phyloP scores from a whole-genome alignment of 805 yeast genomes.

The Scheffersomyces amazonensis region DNA sequence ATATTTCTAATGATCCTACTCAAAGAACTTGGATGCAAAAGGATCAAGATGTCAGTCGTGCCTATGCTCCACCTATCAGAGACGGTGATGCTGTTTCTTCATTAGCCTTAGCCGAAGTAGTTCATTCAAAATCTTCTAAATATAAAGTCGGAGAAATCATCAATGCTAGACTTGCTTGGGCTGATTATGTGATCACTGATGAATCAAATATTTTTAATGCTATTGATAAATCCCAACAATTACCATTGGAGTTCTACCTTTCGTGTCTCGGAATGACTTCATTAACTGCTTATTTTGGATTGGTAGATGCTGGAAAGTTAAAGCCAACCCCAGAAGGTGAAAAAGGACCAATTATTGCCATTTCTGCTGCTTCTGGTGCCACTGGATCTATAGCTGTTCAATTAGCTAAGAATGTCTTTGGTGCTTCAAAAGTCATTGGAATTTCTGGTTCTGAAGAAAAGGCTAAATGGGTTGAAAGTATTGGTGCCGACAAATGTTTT shows the following conservation, averaged over 20 bases:
- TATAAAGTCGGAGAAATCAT: constrained; percentile 33
- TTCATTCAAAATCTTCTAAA: constrained; percentile 42
- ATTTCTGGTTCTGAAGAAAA: constrained; percentile 61
- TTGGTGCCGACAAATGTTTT: constrained; percentile 51
- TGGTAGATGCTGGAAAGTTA: constrained; percentile 48
- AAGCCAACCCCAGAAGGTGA: constrained; percentile 16
- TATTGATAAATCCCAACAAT: constrained; percentile 20
- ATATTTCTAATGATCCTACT: constrained; percentile 59
- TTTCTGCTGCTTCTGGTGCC: constrained; percentile 74
- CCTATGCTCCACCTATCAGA: constrained; percentile 36
- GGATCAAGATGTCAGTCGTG: constrained; percentile 23
- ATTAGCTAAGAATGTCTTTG: constrained; percentile 50
- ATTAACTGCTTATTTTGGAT: constrained; percentile 59
- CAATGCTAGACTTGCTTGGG: constrained; percentile 42
- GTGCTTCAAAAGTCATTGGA: constrained; percentile 57
- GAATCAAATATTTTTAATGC: constrained; percentile 23
- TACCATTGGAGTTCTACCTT: constrained; percentile 44
- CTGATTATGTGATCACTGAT: constrained; percentile 40
- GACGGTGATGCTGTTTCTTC: constrained; percentile 46
- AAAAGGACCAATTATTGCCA: constrained; percentile 45
- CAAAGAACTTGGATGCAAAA: constrained; percentile 56
- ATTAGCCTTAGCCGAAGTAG: constrained; percentile 47
- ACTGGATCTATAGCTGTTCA: constrained; percentile 63
- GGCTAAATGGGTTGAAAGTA: constrained; percentile 47
- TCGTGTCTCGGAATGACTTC: constrained; percentile 57